Base-by-base conservation (phyloP, 2,329 filamentous ascomycete genomes). In the Monosporascus cannonballus region DNA sequence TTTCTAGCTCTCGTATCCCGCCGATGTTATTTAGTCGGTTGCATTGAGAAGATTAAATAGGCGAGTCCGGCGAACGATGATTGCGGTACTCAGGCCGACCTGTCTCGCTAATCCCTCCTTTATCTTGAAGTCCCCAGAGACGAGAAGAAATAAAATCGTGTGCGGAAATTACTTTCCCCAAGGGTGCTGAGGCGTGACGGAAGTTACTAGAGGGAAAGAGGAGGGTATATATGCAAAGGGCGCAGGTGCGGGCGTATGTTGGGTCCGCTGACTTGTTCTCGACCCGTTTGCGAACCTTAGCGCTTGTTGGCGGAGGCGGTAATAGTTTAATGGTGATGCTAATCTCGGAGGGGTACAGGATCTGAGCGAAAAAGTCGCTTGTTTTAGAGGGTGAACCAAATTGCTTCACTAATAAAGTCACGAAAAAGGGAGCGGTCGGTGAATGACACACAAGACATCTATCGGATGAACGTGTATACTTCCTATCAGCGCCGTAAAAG, bases 11-110 rank as follows among this genome's bases (percentile, higher is more conserved):
- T 39, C 25, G 45, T 42, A 36, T 42, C 27, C 37, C 45, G 50
- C 50, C 45, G 46, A 27, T 46, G 18, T 36, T 52, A 48, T 48
- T 39, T 52, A 30, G 27, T 24, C 25, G 42, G 42, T 30, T 27
- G 42, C 42, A 46, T 46, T 46, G 42, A 22, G 11, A 27, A 46
- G 25, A 17, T 14, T 44, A 14, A 34, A 34, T 34, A 17, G 42
- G n/a, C 14, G 11, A 27, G 42, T 14, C 22, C 24, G 11, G 22
- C 6, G 17, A 5, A 30, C 42, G 24, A 22, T n/a, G 22, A 9
- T 5, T 27, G 20, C 24, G 11, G 30, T 34, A 34, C 30, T 34
- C 30, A 34, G 30, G 30, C 11, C 30, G 9, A 34, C 30, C 30
- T 11, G 30, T 4, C 30, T 34, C 4, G 30, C 30, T 34, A 34